A percentile compares a stretch with the other conserved stretches of the same genome.
Conservation (phyloP, 108 stramenopile species). For the Fragilariopsis cylindrus region DNA sequence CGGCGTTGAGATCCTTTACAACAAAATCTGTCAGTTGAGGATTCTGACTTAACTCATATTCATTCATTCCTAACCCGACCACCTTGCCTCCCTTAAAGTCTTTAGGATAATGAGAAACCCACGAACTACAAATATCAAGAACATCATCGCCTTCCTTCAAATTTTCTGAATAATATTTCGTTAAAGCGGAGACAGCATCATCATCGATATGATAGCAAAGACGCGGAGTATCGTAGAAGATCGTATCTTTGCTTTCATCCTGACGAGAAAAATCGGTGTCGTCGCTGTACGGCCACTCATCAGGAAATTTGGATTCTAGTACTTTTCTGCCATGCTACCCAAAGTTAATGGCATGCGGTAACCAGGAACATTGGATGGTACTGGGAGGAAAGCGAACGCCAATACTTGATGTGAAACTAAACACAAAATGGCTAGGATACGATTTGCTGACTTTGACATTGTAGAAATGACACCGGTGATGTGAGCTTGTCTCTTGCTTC, state of each 20-base stretch:
- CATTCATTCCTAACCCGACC: conserved; percentile 91
- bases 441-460: neutral
- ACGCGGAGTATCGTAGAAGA: conserved; percentile 78
- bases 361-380: conserved; percentile 34
- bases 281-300: conserved; percentile 79
- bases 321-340: conserved; percentile 63
- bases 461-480: neutral
- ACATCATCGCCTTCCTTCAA: conserved; percentile 87
- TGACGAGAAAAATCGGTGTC: conserved; percentile 59
- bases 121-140: conserved; percentile 91
- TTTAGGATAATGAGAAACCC: conserved; percentile 89
- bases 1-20: conserved; percentile 89
- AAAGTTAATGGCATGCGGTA: conserved; percentile 34
- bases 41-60: conserved; percentile 88
- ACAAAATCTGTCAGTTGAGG: conserved; percentile 79
- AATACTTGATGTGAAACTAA: neutral
- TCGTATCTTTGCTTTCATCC: conserved; percentile 73
- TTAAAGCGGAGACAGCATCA: conserved; percentile 70
- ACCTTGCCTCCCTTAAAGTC: conserved; percentile 76
- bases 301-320: conserved; percentile 71
- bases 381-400: conserved; percentile 32
- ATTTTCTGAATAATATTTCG: conserved; percentile 73
- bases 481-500: no score
- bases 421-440: neutral
- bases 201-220: conserved; percentile 87